phyloP scores from a whole-genome alignment of 352 stramenopile species.

The Hyaloperonospora brassicae region DNA sequence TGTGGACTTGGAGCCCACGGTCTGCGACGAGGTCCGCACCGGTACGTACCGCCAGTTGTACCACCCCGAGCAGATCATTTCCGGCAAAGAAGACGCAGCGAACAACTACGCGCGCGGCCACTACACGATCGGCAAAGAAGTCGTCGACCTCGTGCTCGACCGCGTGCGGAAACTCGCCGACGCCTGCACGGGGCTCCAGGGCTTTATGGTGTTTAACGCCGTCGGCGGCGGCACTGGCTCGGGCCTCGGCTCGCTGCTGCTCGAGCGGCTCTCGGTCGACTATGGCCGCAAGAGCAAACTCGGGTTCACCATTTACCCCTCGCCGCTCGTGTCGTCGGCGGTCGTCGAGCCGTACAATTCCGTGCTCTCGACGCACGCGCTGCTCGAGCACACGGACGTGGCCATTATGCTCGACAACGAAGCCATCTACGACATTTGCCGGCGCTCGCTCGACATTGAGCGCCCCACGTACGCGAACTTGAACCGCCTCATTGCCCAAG shows the following conservation, averaged over 20 bases:
- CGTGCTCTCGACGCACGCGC: constrained; percentile 90
- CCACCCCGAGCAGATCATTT: constrained; percentile 98
- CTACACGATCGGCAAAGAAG: constrained; percentile 90
- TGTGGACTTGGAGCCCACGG: constrained; percentile 76
- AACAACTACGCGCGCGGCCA: constrained; percentile 91
- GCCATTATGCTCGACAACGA: constrained; percentile 97
- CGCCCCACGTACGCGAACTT: constrained; percentile 92
- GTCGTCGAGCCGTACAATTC: constrained; percentile 99
- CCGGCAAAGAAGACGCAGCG: constrained; percentile 93
- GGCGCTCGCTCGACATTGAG: constrained; percentile 91
- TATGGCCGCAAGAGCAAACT: constrained; percentile 97
- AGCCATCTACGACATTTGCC: constrained; percentile 93
- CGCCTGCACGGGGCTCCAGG: constrained; percentile 94
- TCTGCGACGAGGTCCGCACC: constrained; percentile 93
- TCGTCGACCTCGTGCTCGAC: constrained; percentile 95
- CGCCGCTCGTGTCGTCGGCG: constrained; percentile 93
- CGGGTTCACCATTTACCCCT: constrained; percentile 95
- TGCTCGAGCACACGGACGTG: constrained; percentile 96
- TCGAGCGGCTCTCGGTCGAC: constrained; percentile 95
- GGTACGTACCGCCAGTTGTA: constrained; percentile 96
- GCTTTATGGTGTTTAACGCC: constrained; percentile 97
- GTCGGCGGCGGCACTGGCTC: constrained; percentile 96
- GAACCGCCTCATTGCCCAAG: constrained; percentile 87
- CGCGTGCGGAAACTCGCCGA: constrained; percentile 95
- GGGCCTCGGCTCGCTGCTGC: constrained; percentile 93